Conservation (phyloP, 805 yeast species). For the Metschnikowia borealis region DNA sequence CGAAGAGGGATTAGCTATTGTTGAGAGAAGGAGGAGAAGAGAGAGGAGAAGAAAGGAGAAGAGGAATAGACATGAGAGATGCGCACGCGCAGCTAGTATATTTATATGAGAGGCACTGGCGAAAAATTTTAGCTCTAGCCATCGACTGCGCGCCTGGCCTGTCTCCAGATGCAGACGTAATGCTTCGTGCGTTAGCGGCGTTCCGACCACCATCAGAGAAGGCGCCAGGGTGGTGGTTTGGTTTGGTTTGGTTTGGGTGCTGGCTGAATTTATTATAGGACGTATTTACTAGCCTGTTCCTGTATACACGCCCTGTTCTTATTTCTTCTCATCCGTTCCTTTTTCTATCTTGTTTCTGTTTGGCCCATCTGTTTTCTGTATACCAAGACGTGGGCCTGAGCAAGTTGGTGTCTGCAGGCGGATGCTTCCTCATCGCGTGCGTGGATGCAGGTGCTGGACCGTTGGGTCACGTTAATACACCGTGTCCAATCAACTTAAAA, state of each 20-base stretch:
- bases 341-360: too few relatives aligned
- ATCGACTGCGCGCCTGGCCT: slow-evolving; percentile 4
- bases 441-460: neutral
- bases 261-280: too few relatives aligned
- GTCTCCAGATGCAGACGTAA: slow-evolving; percentile 12
- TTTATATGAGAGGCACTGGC: slow-evolving; percentile 9
- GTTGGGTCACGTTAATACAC: neutral
- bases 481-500: neutral
- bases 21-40: slow-evolving; percentile 37
- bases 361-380: too few relatives aligned
- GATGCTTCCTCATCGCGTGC: neutral
- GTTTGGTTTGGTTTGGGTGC: too few relatives aligned
- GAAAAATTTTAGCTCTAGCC: slow-evolving; percentile 9
- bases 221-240: too few relatives aligned
- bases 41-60: slow-evolving; percentile 14
- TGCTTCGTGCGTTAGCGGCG: slow-evolving; percentile 10
- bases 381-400: neutral
- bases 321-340: too few relatives aligned
- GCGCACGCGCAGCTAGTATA: slow-evolving; percentile 9
- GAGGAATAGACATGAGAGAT: slow-evolving; percentile 3
- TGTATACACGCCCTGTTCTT: too few relatives aligned
- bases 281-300: rapidly evolving
- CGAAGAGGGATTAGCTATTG: slow-evolving; percentile 16
- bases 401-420: neutral
- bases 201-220: neutral